A percentile compares a stretch with the other conserved stretches of the same genome.
Evolutionary conservation across 192 early-diverging fungal genomes (phyloP).

Genomic region (Backusella tarrabulga): DNA sequence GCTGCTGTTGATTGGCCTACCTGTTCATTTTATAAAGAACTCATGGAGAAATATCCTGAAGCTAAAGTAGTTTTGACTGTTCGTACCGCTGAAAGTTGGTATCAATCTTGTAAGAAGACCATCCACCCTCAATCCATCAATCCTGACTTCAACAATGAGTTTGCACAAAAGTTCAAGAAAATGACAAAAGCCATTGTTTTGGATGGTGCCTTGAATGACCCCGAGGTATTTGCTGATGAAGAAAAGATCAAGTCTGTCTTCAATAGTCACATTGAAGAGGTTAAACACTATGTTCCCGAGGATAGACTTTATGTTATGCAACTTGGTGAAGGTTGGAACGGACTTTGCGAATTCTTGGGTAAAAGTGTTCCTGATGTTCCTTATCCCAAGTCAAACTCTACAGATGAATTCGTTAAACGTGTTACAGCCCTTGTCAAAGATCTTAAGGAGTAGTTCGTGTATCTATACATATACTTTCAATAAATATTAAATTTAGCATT

Average conservation of each 20-base stretch:
- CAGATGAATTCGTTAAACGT: neutral
- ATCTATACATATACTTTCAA: too few relatives aligned
- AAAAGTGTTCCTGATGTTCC: constrained; percentile 18
- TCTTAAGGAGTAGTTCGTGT: too few relatives aligned
- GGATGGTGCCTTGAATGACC: neutral
- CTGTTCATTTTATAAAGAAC: constrained; percentile 18
- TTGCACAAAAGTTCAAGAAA: neutral
- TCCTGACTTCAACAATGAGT: too few relatives aligned
- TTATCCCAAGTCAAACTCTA: constrained; percentile 14
- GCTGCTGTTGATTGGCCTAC: constrained; percentile 26
- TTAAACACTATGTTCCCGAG: constrained; percentile 16
- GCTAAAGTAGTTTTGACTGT: constrained; percentile 25
- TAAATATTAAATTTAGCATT: too few relatives aligned
- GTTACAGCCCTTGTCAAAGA: too few relatives aligned
- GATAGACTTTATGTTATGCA: constrained; percentile 20
- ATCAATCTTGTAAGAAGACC: constrained; percentile 8
- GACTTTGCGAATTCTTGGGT: constrained; percentile 20
- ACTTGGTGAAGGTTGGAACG: constrained; percentile 25
- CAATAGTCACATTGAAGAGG: constrained; percentile 8
- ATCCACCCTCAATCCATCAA: neutral
- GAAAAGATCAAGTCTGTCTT: neutral
- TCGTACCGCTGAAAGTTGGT: constrained; percentile 20
- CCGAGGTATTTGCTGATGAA: neutral
- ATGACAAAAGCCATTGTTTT: neutral
- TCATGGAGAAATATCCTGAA: constrained; percentile 22